Evolutionary conservation across 306 rosid species (phyloP), one percentile per base, ranked within the genome.

Genomic region (Fragaria iinumae): DNA sequence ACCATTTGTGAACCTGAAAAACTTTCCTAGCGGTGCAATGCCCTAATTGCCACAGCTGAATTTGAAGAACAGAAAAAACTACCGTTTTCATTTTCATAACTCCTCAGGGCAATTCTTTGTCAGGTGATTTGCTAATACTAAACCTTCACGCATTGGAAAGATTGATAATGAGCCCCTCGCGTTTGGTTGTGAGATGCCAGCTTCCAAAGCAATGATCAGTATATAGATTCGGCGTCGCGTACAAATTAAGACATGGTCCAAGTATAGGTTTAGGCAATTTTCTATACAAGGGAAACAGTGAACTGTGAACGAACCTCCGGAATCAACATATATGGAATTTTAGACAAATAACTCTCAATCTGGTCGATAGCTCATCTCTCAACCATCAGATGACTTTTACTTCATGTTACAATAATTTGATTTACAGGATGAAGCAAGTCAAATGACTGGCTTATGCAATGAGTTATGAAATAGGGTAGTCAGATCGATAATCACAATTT

Each of bases 161-260:
- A 2, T 10, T 53, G 50, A 55, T 53, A 3, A 72, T 18, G 34
- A 72, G 25, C 13, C 36, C 23, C 29, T 52, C 34, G 13, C 1
- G 18, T 39, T 12, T 50, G 21, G n/a, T 29, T 7, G 63, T 17
- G 43, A 71, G 50, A 55, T 73, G 67, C 50, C 76, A n/a, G 21
- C 72, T 48, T 76, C 45, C 23, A 44, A 77, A 69, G 49, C 56
- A 60, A 32, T 32, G 34, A 74, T 44, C 68, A 16, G 32, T 27
- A 57, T 41, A 41, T 11, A 55, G 18, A 21, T 21, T 5, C 47
- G 75, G 69, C 69, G 62, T 77, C 18, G 59, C 60, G 17, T 56
- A 77, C 75, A 69, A 69, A 60, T 59, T 20, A 44, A 69, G 75
- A 68, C 29, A 77, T 52, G 74, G 74, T 68, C 67, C 62, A 25